A percentile compares a stretch with the other conserved stretches of the same genome.
phyloP scores from a whole-genome alignment of 306 rosid genomes.

The Cicer judaicum region DNA sequence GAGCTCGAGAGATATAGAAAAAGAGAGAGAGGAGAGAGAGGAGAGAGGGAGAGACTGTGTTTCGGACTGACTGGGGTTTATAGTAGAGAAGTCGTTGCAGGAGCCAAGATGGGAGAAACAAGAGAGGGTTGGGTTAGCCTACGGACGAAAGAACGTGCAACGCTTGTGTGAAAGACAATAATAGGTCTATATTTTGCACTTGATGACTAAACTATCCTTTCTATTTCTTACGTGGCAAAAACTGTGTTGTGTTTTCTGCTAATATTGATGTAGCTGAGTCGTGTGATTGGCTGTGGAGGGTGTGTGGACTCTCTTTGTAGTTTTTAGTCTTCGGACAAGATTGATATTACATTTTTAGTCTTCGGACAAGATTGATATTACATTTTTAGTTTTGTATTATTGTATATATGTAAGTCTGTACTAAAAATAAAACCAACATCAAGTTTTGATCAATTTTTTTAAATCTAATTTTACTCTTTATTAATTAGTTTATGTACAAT shows the following conservation, averaged over 20 bases:
- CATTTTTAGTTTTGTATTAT: too few species aligned
- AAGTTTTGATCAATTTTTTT: too few species aligned
- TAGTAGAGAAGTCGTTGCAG: conserved; percentile 41
- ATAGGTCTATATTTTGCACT: background rate
- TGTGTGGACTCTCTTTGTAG: background rate
- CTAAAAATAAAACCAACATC: too few species aligned
- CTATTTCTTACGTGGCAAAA: background rate
- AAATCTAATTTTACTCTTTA: too few species aligned
- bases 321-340: conserved; percentile 35
- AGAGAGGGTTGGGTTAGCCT: conserved; percentile 11
- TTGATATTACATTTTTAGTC: background rate
- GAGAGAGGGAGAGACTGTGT: conserved; percentile 15
- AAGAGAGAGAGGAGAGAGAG: conserved; percentile 31
- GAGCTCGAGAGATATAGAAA: conserved; percentile 43
- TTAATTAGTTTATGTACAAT: too few species aligned
- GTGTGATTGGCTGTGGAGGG: conserved; percentile 31
- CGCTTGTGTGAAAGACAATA: background rate
- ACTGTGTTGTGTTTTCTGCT: background rate
- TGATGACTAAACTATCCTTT: conserved; percentile 32
- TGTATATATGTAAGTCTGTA: too few species aligned
- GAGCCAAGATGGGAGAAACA: conserved; percentile 3
- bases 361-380: conserved; percentile 19
- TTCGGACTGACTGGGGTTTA: conserved; percentile 40
- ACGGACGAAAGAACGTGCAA: background rate
- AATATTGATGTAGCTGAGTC: background rate